phyloP scores from a whole-genome alignment of 495 filamentous ascomycete species.

The Jackrogersella multiformis region DNA sequence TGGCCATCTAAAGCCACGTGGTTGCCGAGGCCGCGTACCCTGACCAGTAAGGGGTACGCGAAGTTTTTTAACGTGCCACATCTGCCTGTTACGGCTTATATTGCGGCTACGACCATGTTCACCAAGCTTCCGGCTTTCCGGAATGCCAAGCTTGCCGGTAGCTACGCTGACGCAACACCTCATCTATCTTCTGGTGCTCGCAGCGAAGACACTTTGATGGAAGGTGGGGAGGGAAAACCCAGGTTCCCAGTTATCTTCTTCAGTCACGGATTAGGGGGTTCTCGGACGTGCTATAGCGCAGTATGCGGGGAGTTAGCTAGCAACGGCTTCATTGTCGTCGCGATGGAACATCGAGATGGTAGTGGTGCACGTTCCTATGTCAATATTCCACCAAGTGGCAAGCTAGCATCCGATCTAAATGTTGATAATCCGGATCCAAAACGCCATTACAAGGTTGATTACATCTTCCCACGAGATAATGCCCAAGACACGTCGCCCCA shows the following conservation, averaged over 20 bases:
- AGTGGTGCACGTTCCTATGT: slow-evolving; percentile 70
- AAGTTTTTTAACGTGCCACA: slow-evolving; percentile 59
- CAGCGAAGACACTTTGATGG: slow-evolving; percentile 46
- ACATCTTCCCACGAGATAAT: slow-evolving; percentile 56
- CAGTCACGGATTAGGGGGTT: slow-evolving; percentile 73
- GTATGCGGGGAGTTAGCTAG: slow-evolving; percentile 70
- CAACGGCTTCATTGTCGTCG: slow-evolving; percentile 73
- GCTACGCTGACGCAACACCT: slow-evolving; percentile 43
- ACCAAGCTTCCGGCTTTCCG: slow-evolving; percentile 66
- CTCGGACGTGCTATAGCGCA: slow-evolving; percentile 68
- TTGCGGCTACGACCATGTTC: slow-evolving; percentile 61
- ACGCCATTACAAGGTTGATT: slow-evolving; percentile 53
- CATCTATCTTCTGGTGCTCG: slow-evolving; percentile 59
- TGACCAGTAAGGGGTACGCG: slow-evolving; percentile 62
- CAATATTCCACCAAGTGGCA: slow-evolving; percentile 41
- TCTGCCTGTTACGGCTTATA: slow-evolving; percentile 54
- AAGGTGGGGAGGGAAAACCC: slow-evolving; percentile 35
- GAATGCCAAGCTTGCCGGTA: slow-evolving; percentile 55
- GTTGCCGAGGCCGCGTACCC: slow-evolving; percentile 60
- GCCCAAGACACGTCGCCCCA: slow-evolving; percentile 50
- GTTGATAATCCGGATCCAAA: slow-evolving; percentile 15
- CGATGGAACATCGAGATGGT: slow-evolving; percentile 74
- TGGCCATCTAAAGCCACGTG: slow-evolving; percentile 60
- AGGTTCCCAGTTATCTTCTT: slow-evolving; percentile 73
- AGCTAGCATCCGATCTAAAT: slow-evolving; percentile 13